Evolutionary conservation across 345 rosid genomes (phyloP), one percentile per base, ranked within the genome.

Genomic region (Carallia brachiata): DNA sequence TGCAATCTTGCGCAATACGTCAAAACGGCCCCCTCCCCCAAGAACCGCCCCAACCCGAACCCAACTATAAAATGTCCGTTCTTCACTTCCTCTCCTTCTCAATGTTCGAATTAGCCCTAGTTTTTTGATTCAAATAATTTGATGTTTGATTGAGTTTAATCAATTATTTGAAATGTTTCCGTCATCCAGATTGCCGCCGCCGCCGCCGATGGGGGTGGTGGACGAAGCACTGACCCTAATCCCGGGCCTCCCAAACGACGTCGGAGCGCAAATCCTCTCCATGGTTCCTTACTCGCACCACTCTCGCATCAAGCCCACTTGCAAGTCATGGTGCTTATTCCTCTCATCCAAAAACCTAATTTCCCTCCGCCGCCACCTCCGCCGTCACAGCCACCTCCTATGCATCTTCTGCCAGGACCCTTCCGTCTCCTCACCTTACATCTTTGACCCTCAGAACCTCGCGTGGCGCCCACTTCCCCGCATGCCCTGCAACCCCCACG

Each of bases 351-450:
- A 83, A 78, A 59, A 85, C 82, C 85, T 89, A 71, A 69, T 89
- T 57, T 80, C 82, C 16, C 79, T 88, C 75, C 98, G 96, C 70
- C 84, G 59, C 47, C 75, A 53, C 52, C 70, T 70, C 61, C 36
- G 71, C 74, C 70, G 69, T 52, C 39, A 7, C 40, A 47, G 48
- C 68, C 88, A 89, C 62, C 95, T 94, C 81, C 85, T 94, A 63
- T 87, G 96, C 74, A 75, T 94, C 73, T 94, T 91, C 88, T 93
- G 97, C 7, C 74, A 86, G 53, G 98, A 91, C 68, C 98, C 98
- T 50, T 87, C 90, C 23, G 86, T 94, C 58, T 83, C 89, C 3
- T 72, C 89, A 6, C 96, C 98, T 2, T 83, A 78, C 77, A 93
- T 94, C 44, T 94, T 94, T 75, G 98, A 94, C 74, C 87, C 95